phyloP scores from a whole-genome alignment of 176 grass and related monocot species.

The Calamus simplicifolius region DNA sequence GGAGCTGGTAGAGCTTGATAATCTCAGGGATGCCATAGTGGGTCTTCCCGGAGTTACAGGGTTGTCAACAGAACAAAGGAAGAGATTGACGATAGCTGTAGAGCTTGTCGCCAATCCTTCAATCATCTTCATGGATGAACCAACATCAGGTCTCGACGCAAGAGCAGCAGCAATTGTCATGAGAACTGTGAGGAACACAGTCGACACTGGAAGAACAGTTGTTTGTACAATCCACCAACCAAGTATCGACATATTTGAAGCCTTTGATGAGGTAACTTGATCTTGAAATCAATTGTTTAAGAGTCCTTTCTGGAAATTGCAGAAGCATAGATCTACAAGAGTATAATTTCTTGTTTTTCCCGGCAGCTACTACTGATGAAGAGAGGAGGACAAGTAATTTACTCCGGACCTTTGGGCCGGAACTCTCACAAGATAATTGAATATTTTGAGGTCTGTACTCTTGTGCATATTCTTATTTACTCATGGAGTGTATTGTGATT shows the following conservation, averaged over 20 bases:
- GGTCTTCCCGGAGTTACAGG: constrained; percentile 89
- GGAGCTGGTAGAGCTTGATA: constrained; percentile 80
- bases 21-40: constrained; percentile 81
- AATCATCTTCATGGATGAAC: constrained; percentile 99
- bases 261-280: constrained; percentile 78
- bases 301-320: background rate
- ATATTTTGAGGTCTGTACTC: constrained; percentile 73
- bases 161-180: constrained; percentile 97
- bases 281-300: background rate
- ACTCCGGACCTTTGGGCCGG: constrained; percentile 69
- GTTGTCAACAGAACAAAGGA: constrained; percentile 90
- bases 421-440: constrained; percentile 83
- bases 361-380: constrained; percentile 77
- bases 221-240: constrained; percentile 99
- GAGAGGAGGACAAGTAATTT: constrained; percentile 97
- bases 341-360: constrained; percentile 1
- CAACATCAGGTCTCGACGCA: constrained; percentile 98
- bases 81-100: constrained; percentile 93
- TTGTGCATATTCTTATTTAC: background rate
- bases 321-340: background rate
- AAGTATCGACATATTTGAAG: constrained; percentile 98
- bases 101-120: constrained; percentile 97
- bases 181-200: constrained; percentile 98
- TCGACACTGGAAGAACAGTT: constrained; percentile 90
- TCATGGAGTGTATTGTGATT: too few species aligned